phyloP scores from a whole-genome alignment of 441 rosid genomes.

The Metrosideros polymorpha region DNA sequence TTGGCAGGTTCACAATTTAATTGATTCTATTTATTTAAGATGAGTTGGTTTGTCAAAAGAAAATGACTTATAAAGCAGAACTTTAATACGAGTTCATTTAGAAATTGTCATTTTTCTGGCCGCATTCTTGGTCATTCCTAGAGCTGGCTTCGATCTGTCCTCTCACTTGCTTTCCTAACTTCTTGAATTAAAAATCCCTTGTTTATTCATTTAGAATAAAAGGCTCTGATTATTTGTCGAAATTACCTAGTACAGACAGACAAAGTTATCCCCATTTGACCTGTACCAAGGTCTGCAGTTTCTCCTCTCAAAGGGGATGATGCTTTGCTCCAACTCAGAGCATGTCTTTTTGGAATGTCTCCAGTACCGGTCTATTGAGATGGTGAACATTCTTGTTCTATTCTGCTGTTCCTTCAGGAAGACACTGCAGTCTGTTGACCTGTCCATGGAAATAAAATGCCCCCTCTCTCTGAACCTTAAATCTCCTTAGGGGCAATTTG shows the following conservation, averaged over 20 bases:
- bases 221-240: too few species aligned
- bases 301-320: neutral
- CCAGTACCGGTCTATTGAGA: neutral
- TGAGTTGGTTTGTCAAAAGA: neutral
- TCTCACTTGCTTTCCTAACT: neutral
- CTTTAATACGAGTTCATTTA: neutral
- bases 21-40: neutral
- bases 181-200: neutral
- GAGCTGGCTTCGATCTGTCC: neutral
- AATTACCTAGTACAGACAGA: neutral
- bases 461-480: neutral
- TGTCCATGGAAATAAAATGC: neutral
- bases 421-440: fast-evolving
- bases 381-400: neutral
- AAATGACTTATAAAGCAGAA: neutral
- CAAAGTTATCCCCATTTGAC: too few species aligned
- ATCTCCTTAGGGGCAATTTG: neutral
- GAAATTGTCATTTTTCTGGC: neutral
- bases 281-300: neutral
- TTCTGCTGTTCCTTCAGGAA: neutral
- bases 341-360: neutral
- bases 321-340: neutral
- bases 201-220: too few species aligned
- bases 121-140: neutral
- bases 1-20: neutral